phyloP scores from a whole-genome alignment of 23 red algal species.

The Chondrus crispus region DNA sequence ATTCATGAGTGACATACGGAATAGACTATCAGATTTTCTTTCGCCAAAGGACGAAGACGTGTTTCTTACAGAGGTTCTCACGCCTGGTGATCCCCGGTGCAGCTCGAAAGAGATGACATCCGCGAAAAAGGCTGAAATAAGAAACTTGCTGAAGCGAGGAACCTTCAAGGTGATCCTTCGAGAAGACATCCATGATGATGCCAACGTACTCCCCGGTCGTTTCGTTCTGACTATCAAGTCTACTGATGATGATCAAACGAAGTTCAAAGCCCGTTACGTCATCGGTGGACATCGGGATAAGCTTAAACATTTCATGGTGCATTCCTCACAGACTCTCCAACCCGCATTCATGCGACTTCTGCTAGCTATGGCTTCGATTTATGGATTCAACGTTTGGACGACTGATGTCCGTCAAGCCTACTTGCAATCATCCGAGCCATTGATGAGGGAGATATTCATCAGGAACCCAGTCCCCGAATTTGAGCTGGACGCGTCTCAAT shows the following conservation, averaged over 20 bases:
- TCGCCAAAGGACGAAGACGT: neutral
- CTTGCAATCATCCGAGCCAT: neutral
- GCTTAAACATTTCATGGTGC: neutral
- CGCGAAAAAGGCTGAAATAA: neutral
- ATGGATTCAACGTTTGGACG: constrained; percentile 7
- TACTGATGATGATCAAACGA: neutral
- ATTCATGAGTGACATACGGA: neutral
- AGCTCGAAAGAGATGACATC: neutral
- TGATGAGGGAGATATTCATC: neutral
- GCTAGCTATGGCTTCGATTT: neutral
- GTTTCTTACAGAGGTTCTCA: neutral
- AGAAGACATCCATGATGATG: neutral
- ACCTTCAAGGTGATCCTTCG: neutral
- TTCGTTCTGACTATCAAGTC: constrained; percentile 11
- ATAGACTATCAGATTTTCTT: neutral
- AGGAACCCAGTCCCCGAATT: neutral
- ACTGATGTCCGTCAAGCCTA: constrained; percentile 11
- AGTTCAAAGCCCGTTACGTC: constrained; percentile 1
- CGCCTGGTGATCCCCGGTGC: neutral
- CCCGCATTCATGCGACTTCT: neutral
- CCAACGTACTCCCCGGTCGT: constrained; percentile 19
- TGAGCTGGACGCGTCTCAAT: neutral
- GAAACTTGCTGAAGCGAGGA: neutral
- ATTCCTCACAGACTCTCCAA: neutral
- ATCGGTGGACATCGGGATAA: constrained; percentile 26